Evolutionary conservation across 495 filamentous ascomycete species (phyloP).

Genomic region (Margaritispora aquatica): DNA sequence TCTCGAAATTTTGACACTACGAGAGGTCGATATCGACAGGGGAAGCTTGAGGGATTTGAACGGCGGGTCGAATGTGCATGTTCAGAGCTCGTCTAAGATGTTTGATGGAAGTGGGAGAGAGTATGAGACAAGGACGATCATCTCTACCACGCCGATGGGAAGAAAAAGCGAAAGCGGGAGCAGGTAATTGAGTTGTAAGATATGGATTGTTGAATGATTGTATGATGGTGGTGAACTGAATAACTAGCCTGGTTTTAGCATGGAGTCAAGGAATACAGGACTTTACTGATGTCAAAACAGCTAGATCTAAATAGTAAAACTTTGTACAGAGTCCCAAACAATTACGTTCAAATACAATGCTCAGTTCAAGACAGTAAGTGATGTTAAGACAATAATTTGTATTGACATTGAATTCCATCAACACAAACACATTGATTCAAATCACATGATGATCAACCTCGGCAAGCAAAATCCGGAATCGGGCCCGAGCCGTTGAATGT

Average conservation of each 20-base stretch:
- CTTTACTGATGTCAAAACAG: not conserved
- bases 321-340: too few relatives aligned
- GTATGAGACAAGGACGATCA: slow-evolving; percentile 9
- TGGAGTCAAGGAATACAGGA: not conserved
- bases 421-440: too few relatives aligned
- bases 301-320: too few relatives aligned
- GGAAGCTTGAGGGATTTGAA: slow-evolving; percentile 10
- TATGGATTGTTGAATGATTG: not conserved
- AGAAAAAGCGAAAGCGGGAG: slow-evolving; percentile 1
- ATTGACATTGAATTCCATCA: too few relatives aligned
- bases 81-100: not conserved
- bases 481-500: not conserved
- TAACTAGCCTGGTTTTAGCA: not conserved
- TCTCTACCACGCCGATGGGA: not conserved
- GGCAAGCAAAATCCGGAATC: slow-evolving; percentile 5
- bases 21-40: slow-evolving; percentile 14
- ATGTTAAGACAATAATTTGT: not conserved
- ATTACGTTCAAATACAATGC: too few relatives aligned
- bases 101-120: slow-evolving; percentile 6
- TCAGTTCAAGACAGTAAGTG: not conserved
- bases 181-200: not conserved
- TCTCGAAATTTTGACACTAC: slow-evolving; percentile 18
- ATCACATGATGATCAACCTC: slow-evolving; percentile 1
- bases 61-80: not conserved
- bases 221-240: not conserved